phyloP scores from a whole-genome alignment of 208 protist species.

The Leishmania arabica region DNA sequence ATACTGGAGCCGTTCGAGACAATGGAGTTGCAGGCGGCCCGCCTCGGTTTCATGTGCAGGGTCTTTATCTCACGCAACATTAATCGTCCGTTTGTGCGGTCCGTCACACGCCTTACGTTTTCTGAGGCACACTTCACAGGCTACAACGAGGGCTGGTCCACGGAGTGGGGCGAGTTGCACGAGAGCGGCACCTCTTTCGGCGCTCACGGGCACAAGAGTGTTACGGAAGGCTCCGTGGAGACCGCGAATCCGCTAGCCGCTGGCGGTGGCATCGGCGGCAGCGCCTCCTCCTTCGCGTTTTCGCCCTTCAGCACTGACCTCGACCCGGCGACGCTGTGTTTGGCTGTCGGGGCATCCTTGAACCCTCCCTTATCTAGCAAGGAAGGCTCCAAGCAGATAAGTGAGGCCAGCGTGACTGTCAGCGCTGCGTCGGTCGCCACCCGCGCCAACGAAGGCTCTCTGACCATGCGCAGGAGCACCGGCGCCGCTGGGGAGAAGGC shows the following conservation, averaged over 20 bases:
- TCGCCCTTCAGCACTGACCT: slow-evolving; percentile 9
- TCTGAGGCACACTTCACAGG: slow-evolving; percentile 18
- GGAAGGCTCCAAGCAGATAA: not conserved
- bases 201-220: not conserved
- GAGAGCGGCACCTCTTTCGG: slow-evolving; percentile 1
- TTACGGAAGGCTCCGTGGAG: not conserved
- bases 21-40: slow-evolving; percentile 42
- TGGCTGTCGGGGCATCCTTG: slow-evolving; percentile 5
- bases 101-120: slow-evolving; percentile 34
- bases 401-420: not conserved
- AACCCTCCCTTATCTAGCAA: not conserved
- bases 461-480: not conserved
- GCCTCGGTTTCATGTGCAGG: slow-evolving; percentile 39
- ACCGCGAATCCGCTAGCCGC: not conserved
- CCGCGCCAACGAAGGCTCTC: not conserved
- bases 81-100: slow-evolving; percentile 48
- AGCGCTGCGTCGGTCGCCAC: not conserved
- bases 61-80: slow-evolving; percentile 28
- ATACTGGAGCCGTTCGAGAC: slow-evolving; percentile 31
- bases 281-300: not conserved
- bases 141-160: slow-evolving; percentile 14
- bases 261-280: not conserved
- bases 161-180: not conserved
- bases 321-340: slow-evolving; percentile 2
- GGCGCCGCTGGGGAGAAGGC: not conserved